These are phyloP conservation scores for Exophiala phaeomuriformis DNA, from an alignment of 2,329 filamentous ascomycete species.

Conservation along the genomic window DNA sequence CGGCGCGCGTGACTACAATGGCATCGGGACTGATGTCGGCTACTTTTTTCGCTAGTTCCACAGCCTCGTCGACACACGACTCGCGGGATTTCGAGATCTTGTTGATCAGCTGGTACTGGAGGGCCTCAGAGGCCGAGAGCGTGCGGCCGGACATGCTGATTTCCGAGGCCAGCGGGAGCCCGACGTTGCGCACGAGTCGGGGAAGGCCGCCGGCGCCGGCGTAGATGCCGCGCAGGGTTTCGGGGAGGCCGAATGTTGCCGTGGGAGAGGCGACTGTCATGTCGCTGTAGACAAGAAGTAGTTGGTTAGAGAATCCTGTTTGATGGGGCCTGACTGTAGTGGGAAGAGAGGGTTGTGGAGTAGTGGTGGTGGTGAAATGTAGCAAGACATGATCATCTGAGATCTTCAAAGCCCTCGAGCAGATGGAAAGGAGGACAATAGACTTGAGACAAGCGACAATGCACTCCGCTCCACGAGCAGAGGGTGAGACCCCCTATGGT, in stretches of 20 bases:
- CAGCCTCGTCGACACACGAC: conserved; percentile 28
- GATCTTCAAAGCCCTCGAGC: too few relatives aligned
- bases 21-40: conserved; percentile 65
- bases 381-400: too few relatives aligned
- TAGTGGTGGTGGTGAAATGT: too few relatives aligned
- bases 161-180: conserved; percentile 62
- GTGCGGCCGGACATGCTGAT: conserved; percentile 59
- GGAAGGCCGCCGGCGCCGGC: conserved; percentile 65
- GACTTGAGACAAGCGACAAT: too few relatives aligned
- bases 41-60: conserved; percentile 51
- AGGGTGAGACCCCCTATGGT: too few relatives aligned
- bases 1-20: conserved; percentile 65
- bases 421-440: too few relatives aligned
- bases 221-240: conserved; percentile 63
- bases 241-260: conserved; percentile 62
- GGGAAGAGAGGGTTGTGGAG: too few relatives aligned
- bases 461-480: too few relatives aligned
- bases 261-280: conserved; percentile 53
- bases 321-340: too few relatives aligned
- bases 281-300: conserved; percentile 39
- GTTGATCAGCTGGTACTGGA: conserved; percentile 61
- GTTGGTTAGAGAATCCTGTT: background rate
- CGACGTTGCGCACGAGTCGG: conserved; percentile 58
- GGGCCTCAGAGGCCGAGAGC: conserved; percentile 54
- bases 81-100: conserved; percentile 15